Evolutionary conservation across 106 monocot species (phyloP).

Genomic region (Gastrodia elata): DNA sequence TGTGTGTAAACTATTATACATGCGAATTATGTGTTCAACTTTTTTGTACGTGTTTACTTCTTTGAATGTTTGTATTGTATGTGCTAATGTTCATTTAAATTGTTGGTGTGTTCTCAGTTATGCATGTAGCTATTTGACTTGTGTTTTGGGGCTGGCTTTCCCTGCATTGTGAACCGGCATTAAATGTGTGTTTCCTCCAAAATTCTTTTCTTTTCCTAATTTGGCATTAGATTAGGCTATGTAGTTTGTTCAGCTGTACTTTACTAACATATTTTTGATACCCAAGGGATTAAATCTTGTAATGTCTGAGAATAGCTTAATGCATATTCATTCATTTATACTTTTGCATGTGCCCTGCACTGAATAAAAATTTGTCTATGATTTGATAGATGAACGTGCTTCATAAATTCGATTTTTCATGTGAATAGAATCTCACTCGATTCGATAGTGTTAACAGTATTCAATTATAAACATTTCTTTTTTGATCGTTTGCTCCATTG

Average conservation of each 20-base stretch:
- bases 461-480: too few species aligned
- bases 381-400: too few species aligned
- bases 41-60: background rate
- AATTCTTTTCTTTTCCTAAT: background rate
- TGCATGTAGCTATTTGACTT: background rate
- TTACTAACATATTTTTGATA: background rate
- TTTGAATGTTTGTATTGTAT: background rate
- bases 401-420: background rate
- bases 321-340: background rate
- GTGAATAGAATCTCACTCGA: too few species aligned
- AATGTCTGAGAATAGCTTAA: background rate
- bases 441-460: too few species aligned
- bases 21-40: background rate
- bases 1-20: background rate
- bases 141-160: background rate
- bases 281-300: background rate
- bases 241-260: background rate
- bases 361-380: too few species aligned
- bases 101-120: background rate
- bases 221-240: background rate
- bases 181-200: background rate
- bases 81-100: too few species aligned
- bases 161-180: background rate
- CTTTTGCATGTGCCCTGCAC: too few species aligned
- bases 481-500: background rate